phyloP scores from a whole-genome alignment of 345 rosid species.

The Eucalyptus marginata region DNA sequence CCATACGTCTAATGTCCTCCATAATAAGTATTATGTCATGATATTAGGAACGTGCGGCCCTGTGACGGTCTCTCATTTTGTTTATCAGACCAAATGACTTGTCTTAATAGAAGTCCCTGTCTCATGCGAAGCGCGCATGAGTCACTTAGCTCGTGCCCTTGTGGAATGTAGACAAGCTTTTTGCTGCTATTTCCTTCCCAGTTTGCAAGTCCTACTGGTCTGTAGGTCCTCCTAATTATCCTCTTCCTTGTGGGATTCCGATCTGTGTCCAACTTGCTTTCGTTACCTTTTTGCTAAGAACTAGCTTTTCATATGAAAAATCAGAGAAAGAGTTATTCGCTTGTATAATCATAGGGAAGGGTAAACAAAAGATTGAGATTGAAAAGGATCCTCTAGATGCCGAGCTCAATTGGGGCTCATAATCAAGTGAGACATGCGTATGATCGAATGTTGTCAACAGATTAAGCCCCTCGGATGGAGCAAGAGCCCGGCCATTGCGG shows the following conservation, averaged over 20 bases:
- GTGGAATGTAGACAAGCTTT: not conserved
- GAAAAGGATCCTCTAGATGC: not conserved
- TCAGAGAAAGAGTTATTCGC: not conserved
- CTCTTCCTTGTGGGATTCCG: not conserved
- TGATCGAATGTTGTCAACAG: not conserved
- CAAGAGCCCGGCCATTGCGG: not conserved
- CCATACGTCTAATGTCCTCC: not conserved
- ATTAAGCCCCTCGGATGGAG: not conserved
- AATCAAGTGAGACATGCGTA: not conserved
- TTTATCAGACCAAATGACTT: not conserved
- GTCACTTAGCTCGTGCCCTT: not conserved
- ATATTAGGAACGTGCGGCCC: not conserved
- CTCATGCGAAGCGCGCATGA: not conserved
- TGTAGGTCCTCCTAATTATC: not conserved
- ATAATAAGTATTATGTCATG: not conserved
- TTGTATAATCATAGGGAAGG: not conserved
- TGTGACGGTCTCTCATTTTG: not conserved
- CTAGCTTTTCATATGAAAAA: not conserved
- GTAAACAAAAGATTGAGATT: not conserved
- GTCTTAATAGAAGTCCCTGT: not conserved
- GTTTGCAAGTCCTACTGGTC: not conserved
- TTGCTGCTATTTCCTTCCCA: not conserved
- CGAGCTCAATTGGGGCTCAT: not conserved
- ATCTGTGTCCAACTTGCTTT: not conserved
- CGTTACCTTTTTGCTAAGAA: not conserved